Percentiles rank a stretch among this genome's conserved stretches.
These are phyloP conservation scores for Trametes elegans DNA, from an alignment of 768 basidiomycete species.

Conservation along the genomic window DNA sequence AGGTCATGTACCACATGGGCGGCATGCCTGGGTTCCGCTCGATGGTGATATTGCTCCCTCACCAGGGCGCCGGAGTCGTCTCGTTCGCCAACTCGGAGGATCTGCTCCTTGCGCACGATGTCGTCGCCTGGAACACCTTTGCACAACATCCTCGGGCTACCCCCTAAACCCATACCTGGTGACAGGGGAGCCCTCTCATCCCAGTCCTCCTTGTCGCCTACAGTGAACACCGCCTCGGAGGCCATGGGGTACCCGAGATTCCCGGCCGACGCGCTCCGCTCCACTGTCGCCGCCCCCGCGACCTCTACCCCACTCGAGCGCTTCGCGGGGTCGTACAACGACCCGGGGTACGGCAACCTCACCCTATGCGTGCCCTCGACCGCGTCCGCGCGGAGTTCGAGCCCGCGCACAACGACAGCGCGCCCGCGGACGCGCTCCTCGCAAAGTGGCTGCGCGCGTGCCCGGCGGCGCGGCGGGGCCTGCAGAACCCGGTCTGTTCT, in stretches of 20 bases:
- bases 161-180: not conserved
- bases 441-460: constrained; percentile 34
- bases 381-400: constrained; percentile 28
- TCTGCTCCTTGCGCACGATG: not conserved
- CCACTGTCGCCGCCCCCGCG: not conserved
- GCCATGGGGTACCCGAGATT: too few relatives aligned
- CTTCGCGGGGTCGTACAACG: constrained; percentile 36
- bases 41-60: constrained; percentile 33
- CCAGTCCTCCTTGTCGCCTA: not conserved
- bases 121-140: constrained; percentile 4
- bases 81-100: constrained; percentile 24
- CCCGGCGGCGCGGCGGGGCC: too few relatives aligned
- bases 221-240: not conserved
- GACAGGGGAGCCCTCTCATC: too few relatives aligned
- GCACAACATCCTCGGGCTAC: constrained; percentile 13
- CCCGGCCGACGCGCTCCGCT: not conserved
- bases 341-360: constrained; percentile 38
- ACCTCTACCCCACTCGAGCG: constrained; percentile 16
- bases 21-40: constrained; percentile 35
- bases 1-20: constrained; percentile 38
- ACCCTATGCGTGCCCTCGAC: constrained; percentile 34
- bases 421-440: constrained; percentile 12
- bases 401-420: constrained; percentile 20
- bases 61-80: constrained; percentile 36
- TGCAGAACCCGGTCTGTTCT: not conserved